These are phyloP conservation scores for Xanthoconium stramineum DNA, from an alignment of 768 basidiomycete genomes.

Conservation along the genomic window DNA sequence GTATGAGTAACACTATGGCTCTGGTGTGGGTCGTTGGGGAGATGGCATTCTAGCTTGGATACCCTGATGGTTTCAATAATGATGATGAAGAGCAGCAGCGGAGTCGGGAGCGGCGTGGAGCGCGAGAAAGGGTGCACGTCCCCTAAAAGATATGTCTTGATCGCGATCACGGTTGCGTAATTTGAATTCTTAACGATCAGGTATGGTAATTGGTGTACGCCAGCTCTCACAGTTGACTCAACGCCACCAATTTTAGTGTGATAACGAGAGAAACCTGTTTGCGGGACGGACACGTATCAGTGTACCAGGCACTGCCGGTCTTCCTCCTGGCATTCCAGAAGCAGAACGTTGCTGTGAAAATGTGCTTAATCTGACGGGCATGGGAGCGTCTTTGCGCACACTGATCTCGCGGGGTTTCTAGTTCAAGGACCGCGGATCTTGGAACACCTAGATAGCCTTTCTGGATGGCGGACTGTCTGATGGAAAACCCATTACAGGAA, in stretches of 20 bases:
- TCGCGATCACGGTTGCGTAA: background rate
- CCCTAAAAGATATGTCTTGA: background rate
- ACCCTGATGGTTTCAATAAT: no score
- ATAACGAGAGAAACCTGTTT: background rate
- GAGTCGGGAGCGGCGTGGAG: no score
- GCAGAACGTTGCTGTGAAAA: no score
- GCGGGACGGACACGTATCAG: background rate
- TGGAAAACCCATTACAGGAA: background rate
- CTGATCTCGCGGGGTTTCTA: background rate
- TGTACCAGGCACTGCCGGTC: no score
- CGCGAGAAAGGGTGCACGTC: no score
- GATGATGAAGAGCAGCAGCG: no score
- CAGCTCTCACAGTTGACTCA: background rate
- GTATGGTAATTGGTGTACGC: conserved; percentile 7
- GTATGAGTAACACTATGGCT: no score
- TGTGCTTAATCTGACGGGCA: background rate
- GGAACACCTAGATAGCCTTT: conserved; percentile 21
- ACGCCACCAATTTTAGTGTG: background rate
- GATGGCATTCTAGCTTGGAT: no score
- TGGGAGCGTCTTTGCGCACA: background rate
- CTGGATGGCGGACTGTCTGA: background rate
- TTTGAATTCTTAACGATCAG: conserved; percentile 7
- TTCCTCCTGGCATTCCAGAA: no score
- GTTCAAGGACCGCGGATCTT: conserved; percentile 18
- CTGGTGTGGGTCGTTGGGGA: no score